Base-by-base conservation (phyloP, 306 rosid species). In the Acmispon strigosus region DNA sequence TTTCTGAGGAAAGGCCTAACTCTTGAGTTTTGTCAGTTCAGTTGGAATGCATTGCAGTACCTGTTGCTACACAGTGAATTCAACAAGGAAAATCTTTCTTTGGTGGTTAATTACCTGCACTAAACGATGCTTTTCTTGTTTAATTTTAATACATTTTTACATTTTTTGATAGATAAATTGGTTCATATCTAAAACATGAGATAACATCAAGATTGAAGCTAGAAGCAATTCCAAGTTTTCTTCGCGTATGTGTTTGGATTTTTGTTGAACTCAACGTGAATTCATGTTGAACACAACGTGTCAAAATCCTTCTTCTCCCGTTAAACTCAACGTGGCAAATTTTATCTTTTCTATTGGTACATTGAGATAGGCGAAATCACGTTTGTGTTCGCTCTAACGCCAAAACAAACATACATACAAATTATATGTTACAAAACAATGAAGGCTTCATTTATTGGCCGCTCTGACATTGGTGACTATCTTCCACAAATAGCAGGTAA, bases 1-100 rank as follows among this genome's bases (percentile, higher is more conserved):
- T 94, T 86, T 91, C 92, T 18, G 86, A 81, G 62, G 97, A 83
- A 80, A 78, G 81, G 70, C 84, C 81, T 42, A 74, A 67, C 69
- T 66, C 82, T 71, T 78, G 64, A 57, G 81, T 73, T 62, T 59
- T 61, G 72, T 74, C 76, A 56, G 11, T 80, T 78, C 72, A 47
- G 39, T 66, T 62, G 59, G 70, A 44, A 41, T 7, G 45, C 51
- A 29, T 70, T 83, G 86, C 83, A 80, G 44, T 68, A 41, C 52
- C 70, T 80, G 68, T 63, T 5, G 36, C 76, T 61, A 57, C 75
- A 56, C 66, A 17, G 32, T 49, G 22, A 52, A 77, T 79, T 80
- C 83, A 72, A 51, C 83, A 73, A 62, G 78, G 72, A 60, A 73
- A 73, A 45, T 70, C 39, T 78, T 74, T 73, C 77, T 57, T n/a